Evolutionary conservation across 2,329 filamentous ascomycete genomes (phyloP).

Genomic region (Colletotrichum sp.): DNA sequence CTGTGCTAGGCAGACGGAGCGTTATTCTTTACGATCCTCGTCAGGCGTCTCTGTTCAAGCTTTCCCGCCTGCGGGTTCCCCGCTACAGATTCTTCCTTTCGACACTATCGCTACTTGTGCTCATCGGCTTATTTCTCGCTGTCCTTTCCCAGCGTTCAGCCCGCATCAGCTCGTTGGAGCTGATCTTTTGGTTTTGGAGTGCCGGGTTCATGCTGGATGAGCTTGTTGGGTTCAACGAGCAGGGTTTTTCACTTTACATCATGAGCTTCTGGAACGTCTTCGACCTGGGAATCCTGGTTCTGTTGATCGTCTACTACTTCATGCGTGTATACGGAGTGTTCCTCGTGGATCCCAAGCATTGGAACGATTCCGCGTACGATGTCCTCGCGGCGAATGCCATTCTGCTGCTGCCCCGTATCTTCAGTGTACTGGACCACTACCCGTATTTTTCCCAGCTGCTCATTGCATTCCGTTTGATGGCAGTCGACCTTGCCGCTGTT

Average conservation of each 20-base stretch:
- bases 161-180: constrained; percentile 81
- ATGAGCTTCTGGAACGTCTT: constrained; percentile 99
- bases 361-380: constrained; percentile 89
- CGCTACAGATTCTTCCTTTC: constrained; percentile 91
- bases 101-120: constrained; percentile 82
- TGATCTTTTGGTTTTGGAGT: constrained; percentile 98
- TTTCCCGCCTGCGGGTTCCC: constrained; percentile 88
- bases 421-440: constrained; percentile 93
- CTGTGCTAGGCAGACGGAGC: constrained; percentile 65
- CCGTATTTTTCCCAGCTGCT: constrained; percentile 94
- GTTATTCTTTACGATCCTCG: constrained; percentile 89
- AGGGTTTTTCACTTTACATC: constrained; percentile 94
- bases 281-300: constrained; percentile 84
- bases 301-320: constrained; percentile 89
- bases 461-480: constrained; percentile 94
- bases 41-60: constrained; percentile 88
- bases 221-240: constrained; percentile 93
- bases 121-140: constrained; percentile 84
- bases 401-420: constrained; percentile 86
- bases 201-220: constrained; percentile 97
- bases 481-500: constrained; percentile 84
- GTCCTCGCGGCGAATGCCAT: constrained; percentile 92
- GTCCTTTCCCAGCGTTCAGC: constrained; percentile 79
- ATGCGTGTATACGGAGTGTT: constrained; percentile 89
- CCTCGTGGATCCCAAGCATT: constrained; percentile 74